Conservation (phyloP, 139 green algal genomes). For the Dunaliella sp. region DNA sequence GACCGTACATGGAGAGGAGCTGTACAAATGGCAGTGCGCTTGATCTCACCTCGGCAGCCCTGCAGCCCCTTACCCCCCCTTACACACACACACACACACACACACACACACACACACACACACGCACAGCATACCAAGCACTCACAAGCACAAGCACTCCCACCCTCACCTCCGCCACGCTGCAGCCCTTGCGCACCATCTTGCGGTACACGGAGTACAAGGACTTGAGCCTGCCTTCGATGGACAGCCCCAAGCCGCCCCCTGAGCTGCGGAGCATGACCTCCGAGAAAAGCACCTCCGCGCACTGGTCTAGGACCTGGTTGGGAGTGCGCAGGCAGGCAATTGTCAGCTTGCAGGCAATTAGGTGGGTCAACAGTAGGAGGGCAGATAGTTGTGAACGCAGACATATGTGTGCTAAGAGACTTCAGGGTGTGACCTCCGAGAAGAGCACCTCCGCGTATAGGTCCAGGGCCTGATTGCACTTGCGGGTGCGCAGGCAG, state of each 20-base stretch:
- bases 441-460: background rate
- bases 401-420: too few relatives aligned
- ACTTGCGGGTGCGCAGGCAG: too few relatives aligned
- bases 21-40: too few relatives aligned
- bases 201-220: slow-evolving; percentile 84
- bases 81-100: background rate
- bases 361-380: too few relatives aligned
- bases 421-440: too few relatives aligned
- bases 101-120: background rate
- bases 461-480: background rate
- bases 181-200: slow-evolving; percentile 83
- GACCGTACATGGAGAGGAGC: too few relatives aligned
- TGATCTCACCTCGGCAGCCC: too few relatives aligned
- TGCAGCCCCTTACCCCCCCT: too few relatives aligned
- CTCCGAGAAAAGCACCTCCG: slow-evolving; percentile 42
- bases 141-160: too few relatives aligned
- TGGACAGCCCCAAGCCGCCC: slow-evolving; percentile 27
- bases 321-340: too few relatives aligned
- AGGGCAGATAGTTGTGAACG: too few relatives aligned
- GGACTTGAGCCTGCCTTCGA: slow-evolving; percentile 84
- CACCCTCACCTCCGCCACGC: slow-evolving; percentile 57
- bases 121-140: background rate
- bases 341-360: too few relatives aligned
- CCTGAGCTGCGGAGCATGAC: slow-evolving; percentile 33
- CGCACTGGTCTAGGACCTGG: slow-evolving; percentile 55